Evolutionary conservation across 768 basidiomycete genomes (phyloP).

Genomic region (Tulasnella calospora): DNA sequence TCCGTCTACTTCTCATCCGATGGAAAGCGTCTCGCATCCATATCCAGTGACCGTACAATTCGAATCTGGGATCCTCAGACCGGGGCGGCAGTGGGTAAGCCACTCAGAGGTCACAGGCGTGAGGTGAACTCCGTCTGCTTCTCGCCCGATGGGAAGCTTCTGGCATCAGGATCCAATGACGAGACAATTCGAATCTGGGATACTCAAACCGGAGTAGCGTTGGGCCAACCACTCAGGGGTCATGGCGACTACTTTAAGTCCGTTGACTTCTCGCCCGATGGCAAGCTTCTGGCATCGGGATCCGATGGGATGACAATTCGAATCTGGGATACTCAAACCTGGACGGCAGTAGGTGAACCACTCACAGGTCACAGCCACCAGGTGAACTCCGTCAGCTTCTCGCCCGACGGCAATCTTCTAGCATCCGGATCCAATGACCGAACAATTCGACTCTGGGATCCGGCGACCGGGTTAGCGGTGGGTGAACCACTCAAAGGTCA

Average conservation of each 20-base stretch:
- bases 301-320: slow-evolving; percentile 42
- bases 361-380: slow-evolving; percentile 34
- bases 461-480: slow-evolving; percentile 30
- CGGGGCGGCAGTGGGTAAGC: background rate
- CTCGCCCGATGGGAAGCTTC: slow-evolving; percentile 3
- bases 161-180: slow-evolving; percentile 23
- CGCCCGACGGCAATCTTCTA: background rate
- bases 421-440: slow-evolving; percentile 26
- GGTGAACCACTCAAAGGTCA: background rate
- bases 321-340: slow-evolving; percentile 43
- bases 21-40: slow-evolving; percentile 17
- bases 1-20: slow-evolving; percentile 35
- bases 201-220: background rate
- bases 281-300: slow-evolving; percentile 41
- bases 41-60: slow-evolving; percentile 22
- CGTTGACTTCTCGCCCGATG: slow-evolving; percentile 43
- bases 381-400: background rate
- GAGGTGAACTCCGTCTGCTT: background rate
- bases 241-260: slow-evolving; percentile 36
- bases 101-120: background rate
- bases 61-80: slow-evolving; percentile 36
- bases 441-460: slow-evolving; percentile 32
- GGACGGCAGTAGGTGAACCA: slow-evolving; percentile 38
- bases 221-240: background rate
- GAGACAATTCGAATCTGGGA: slow-evolving; percentile 23